Base-by-base conservation (phyloP, 768 basidiomycete genomes). In the Trichaptum fuscoviolaceum region DNA sequence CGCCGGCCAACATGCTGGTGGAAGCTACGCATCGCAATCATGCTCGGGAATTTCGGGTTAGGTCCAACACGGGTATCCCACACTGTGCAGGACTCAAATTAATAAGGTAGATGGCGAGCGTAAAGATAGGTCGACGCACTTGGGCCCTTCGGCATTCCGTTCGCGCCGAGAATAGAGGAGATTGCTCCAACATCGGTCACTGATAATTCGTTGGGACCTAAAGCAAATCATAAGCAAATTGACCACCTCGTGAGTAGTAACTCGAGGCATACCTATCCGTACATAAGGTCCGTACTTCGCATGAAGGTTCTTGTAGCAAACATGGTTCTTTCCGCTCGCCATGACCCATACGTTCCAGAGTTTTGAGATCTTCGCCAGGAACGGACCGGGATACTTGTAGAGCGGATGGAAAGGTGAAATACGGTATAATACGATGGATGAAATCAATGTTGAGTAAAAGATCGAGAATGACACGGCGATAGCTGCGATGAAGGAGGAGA, bases 121-220 rank as follows among this genome's bases (percentile, higher is more conserved):
- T 3, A 25, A 12, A 17, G 59, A 61, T 25, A 20, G 20, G 42
- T 25, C 70, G 25, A 26, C 66, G 73, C 72, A 66, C 74, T 72
- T 27, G 72, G 73, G 34, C 86, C 87, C 74, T 88, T 88, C 0
- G 85, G 81, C 20, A 86, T 74, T 7, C 85, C 87, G 23, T 74
- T 73, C 35, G 75, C 70, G 1, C 87, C 86, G 77, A 87, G 78
- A 62, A 87, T 69, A 6, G 82, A 79, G 0, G 68, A 70, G 17
- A 87, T 76, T 7, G 80, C 81, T 18, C 76, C 75, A 2, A 75
- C 78, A 67, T 84, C 79, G 52, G 81, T 72, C 62, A 88, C 80
- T 0, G 83, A 86, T 8, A 88, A 67, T 62, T 87, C 87, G 65
- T 88, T 88, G 0, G 85, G 87, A 63, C 85, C 87, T 87, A 63